Percentiles rank a stretch among this genome's conserved stretches.
Conservation (phyloP, 2,329 filamentous ascomycete genomes). For the Celoporthe dispersa region DNA sequence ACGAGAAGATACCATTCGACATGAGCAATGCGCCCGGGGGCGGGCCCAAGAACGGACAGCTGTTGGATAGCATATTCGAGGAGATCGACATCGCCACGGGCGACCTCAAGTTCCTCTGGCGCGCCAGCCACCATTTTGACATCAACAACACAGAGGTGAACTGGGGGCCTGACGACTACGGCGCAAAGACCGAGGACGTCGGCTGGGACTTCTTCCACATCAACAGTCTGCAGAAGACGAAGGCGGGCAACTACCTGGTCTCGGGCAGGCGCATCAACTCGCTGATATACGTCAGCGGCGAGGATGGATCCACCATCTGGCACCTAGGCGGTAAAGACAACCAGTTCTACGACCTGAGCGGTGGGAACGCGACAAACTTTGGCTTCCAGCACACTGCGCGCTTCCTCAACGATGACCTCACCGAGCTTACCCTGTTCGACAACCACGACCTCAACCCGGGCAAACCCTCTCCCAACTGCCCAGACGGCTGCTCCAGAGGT, state of each 20-base stretch:
- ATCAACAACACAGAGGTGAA: slow-evolving; percentile 31
- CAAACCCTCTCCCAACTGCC: slow-evolving; percentile 26
- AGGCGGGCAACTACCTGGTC: slow-evolving; percentile 57
- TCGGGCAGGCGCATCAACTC: slow-evolving; percentile 48
- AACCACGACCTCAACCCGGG: slow-evolving; percentile 44
- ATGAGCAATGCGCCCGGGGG: slow-evolving; percentile 33
- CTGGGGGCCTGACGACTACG: slow-evolving; percentile 26
- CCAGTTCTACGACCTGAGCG: slow-evolving; percentile 44
- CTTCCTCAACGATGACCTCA: slow-evolving; percentile 41
- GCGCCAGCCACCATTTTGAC: slow-evolving; percentile 40
- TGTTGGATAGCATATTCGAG: slow-evolving; percentile 43
- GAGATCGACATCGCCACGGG: slow-evolving; percentile 57
- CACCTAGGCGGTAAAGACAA: slow-evolving; percentile 54
- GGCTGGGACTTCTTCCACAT: slow-evolving; percentile 63
- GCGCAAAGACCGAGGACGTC: slow-evolving; percentile 29
- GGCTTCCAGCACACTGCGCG: slow-evolving; percentile 55
- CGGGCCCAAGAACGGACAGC: slow-evolving; percentile 35
- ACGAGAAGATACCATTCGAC: slow-evolving; percentile 37
- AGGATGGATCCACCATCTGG: slow-evolving; percentile 55
- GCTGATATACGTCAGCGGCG: slow-evolving; percentile 45
- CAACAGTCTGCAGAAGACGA: slow-evolving; percentile 58
- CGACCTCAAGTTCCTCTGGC: slow-evolving; percentile 55
- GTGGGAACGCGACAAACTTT: slow-evolving; percentile 44
- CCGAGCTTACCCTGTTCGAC: slow-evolving; percentile 52
- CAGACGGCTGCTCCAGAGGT: slow-evolving; percentile 31